These are phyloP conservation scores for Lavandula angustifolia DNA, from an alignment of 257 asterid genomes.

Conservation along the genomic window DNA sequence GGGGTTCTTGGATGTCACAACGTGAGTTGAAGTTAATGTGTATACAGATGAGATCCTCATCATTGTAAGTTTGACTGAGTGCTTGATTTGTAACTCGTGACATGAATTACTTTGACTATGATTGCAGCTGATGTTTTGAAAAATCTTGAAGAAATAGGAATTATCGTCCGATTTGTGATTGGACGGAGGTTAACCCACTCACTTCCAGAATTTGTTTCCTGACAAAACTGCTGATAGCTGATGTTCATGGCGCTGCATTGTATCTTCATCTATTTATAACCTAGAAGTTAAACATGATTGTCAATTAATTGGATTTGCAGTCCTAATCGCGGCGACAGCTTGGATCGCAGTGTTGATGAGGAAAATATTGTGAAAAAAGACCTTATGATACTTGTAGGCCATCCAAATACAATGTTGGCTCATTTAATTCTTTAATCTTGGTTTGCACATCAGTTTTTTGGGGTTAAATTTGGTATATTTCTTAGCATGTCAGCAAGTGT, in stretches of 20 bases:
- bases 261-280: conserved; percentile 24
- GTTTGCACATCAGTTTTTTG: background rate
- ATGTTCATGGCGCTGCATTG: background rate
- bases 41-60: background rate
- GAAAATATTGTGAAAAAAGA: conserved; percentile 68
- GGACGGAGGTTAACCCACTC: conserved; percentile 74
- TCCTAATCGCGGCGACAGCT: conserved; percentile 95
- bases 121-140: conserved; percentile 66
- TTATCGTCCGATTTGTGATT: conserved; percentile 79
- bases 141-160: conserved; percentile 80
- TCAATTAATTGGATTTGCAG: conserved; percentile 50
- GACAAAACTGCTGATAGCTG: conserved; percentile 1
- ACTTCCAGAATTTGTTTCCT: conserved; percentile 21
- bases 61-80: background rate
- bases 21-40: conserved; percentile 40
- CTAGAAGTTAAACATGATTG: conserved; percentile 28
- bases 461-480: background rate
- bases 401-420: conserved; percentile 5
- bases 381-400: conserved; percentile 85
- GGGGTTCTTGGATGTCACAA: conserved; percentile 91
- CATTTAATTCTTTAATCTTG: conserved; percentile 6
- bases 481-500: background rate
- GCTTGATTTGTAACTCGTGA: conserved; percentile 19
- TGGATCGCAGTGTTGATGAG: conserved; percentile 85
- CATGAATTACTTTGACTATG: conserved; percentile 24